phyloP scores from a whole-genome alignment of 2,329 filamentous ascomycete species.

The Samsoniella hepiali region DNA sequence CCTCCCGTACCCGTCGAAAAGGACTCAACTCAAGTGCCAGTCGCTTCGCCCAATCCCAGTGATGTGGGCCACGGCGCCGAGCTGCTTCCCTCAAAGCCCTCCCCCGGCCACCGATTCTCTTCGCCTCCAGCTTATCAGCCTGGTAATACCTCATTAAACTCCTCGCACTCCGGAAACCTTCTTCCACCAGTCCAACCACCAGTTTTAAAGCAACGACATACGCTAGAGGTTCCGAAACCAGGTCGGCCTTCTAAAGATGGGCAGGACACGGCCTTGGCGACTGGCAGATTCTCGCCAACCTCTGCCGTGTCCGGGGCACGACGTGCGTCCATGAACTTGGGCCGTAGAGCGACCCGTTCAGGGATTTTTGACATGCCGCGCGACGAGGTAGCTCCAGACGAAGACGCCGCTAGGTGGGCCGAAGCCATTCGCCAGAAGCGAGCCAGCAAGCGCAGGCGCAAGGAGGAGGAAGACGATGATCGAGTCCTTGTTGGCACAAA shows the following conservation, averaged over 20 bases:
- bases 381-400: conserved; percentile 81
- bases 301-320: conserved; percentile 56
- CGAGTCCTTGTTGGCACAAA: conserved; percentile 94
- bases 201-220: conserved; percentile 77
- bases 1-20: conserved; percentile 8
- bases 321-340: conserved; percentile 79
- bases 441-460: conserved; percentile 78
- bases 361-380: conserved; percentile 73
- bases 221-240: conserved; percentile 79
- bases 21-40: background rate
- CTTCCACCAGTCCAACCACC: conserved; percentile 38
- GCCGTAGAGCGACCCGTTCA: conserved; percentile 76
- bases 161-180: conserved; percentile 48
- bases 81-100: conserved; percentile 9
- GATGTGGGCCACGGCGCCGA: conserved; percentile 26
- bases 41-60: conserved; percentile 26
- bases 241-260: conserved; percentile 70
- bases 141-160: conserved; percentile 35
- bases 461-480: conserved; percentile 88
- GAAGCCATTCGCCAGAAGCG: conserved; percentile 90
- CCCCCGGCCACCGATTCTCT: conserved; percentile 16
- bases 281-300: conserved; percentile 76
- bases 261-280: conserved; percentile 62
- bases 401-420: conserved; percentile 87
- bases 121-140: conserved; percentile 38